phyloP scores from a whole-genome alignment of 2,329 filamentous ascomycete species.

The Diaporthe longicolla region DNA sequence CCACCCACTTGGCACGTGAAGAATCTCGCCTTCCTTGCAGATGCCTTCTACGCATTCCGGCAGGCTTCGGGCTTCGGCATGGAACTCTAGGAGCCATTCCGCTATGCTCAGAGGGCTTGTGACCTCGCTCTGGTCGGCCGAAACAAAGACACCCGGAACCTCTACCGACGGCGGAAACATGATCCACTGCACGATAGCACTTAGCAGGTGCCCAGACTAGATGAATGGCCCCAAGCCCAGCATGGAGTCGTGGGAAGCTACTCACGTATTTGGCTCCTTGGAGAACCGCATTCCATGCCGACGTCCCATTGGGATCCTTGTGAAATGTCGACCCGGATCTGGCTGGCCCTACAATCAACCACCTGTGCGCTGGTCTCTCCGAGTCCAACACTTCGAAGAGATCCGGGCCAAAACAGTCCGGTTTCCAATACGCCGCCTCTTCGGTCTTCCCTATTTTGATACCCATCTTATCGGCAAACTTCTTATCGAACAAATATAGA shows the following conservation, averaged over 20 bases:
- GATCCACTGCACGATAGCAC: slow-evolving; percentile 73
- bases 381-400: slow-evolving; percentile 83
- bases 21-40: slow-evolving; percentile 85
- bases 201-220: slow-evolving; percentile 5
- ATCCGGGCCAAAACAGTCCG: slow-evolving; percentile 88
- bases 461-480: slow-evolving; percentile 88
- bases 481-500: slow-evolving; percentile 90
- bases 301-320: slow-evolving; percentile 81
- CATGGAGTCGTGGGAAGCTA: neutral
- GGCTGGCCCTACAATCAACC: slow-evolving; percentile 91
- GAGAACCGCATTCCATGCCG: slow-evolving; percentile 95
- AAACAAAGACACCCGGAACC: slow-evolving; percentile 92
- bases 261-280: slow-evolving; percentile 84
- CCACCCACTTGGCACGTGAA: slow-evolving; percentile 96
- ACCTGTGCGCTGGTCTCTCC: slow-evolving; percentile 88
- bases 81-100: slow-evolving; percentile 95
- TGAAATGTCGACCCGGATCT: slow-evolving; percentile 95
- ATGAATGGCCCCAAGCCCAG: neutral
- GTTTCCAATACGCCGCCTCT: slow-evolving; percentile 79
- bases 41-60: slow-evolving; percentile 89
- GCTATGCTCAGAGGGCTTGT: slow-evolving; percentile 94
- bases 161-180: slow-evolving; percentile 89
- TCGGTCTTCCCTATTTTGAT: slow-evolving; percentile 71
- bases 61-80: slow-evolving; percentile 81
- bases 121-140: slow-evolving; percentile 90